phyloP scores from a whole-genome alignment of 176 grass and related monocot species.

The Chrysopogon serrulatus region DNA sequence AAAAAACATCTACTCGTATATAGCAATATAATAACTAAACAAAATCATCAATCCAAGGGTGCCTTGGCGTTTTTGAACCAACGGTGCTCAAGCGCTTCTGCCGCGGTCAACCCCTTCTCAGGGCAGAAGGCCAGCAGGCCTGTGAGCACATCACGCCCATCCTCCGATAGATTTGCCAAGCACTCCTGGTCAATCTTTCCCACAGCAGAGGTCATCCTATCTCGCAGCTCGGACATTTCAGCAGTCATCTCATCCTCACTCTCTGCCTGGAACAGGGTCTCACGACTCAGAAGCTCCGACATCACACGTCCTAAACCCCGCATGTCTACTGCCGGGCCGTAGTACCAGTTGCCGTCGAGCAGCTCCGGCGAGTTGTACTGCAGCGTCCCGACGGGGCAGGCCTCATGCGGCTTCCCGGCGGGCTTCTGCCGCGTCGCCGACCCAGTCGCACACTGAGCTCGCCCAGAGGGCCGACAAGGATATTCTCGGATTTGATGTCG shows the following conservation, averaged over 20 bases:
- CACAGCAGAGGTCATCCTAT: neutral
- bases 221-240: neutral
- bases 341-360: neutral
- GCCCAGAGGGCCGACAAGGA: neutral
- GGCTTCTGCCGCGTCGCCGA: neutral
- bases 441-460: conserved; percentile 6
- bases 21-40: no score
- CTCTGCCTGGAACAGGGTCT: neutral
- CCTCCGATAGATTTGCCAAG: neutral
- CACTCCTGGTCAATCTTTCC: no score
- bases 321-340: neutral
- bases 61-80: neutral
- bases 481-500: conserved; percentile 63
- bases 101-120: neutral
- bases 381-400: neutral
- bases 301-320: neutral
- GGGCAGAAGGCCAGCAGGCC: neutral
- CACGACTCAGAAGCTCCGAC: neutral
- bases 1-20: no score
- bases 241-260: neutral
- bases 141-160: neutral
- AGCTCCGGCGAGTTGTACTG: neutral
- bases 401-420: neutral
- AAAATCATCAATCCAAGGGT: no score
- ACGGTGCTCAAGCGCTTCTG: neutral